phyloP scores from a whole-genome alignment of 257 asterid species.

The Nicotiana undulata region DNA sequence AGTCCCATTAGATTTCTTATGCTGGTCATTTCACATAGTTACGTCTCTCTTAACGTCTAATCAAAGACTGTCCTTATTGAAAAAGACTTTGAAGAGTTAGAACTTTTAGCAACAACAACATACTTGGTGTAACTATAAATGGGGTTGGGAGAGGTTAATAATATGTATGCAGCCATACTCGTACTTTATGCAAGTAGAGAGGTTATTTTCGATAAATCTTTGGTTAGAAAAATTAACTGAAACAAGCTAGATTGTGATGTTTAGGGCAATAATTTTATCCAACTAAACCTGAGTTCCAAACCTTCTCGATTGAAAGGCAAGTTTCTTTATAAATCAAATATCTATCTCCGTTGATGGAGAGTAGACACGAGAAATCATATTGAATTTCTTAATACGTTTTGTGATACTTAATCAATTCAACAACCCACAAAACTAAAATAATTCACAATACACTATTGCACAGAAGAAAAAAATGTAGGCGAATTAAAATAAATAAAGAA shows the following conservation, averaged over 20 bases:
- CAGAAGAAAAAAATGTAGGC: not conserved
- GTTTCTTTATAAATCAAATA: not conserved
- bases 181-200: too few species aligned
- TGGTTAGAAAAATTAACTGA: not conserved
- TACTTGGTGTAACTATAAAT: too few species aligned
- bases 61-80: not conserved
- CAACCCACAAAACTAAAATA: not conserved
- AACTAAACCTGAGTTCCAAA: not conserved
- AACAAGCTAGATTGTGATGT: not conserved
- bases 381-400: not conserved
- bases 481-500: not conserved
- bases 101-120: too few species aligned
- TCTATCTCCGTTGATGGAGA: not conserved
- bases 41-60: not conserved
- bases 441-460: not conserved
- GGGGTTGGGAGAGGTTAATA: too few species aligned
- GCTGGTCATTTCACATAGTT: not conserved
- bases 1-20: not conserved
- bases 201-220: too few species aligned
- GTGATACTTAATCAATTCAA: not conserved
- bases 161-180: too few species aligned
- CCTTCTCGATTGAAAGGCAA: not conserved
- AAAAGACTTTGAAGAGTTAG: not conserved
- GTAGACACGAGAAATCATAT: not conserved
- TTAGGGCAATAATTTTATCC: not conserved